phyloP scores from a whole-genome alignment of 306 rosid species.

The Fagus crenata region DNA sequence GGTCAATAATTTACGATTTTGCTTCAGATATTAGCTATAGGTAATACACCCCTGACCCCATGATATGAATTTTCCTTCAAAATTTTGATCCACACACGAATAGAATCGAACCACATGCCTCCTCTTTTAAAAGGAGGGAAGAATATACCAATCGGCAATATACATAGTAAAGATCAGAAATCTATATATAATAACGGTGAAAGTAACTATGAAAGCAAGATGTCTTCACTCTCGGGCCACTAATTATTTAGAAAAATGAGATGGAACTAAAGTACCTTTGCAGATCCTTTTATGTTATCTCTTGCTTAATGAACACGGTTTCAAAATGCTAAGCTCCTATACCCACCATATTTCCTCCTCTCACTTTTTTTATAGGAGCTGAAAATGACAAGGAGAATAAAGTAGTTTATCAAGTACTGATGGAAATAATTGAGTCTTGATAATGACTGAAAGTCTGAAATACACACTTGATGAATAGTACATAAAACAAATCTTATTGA shows the following conservation, averaged over 20 bases:
- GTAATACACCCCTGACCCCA: too few species aligned
- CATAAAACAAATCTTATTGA: background rate
- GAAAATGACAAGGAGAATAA: conserved; percentile 39
- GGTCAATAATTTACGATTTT: too few species aligned
- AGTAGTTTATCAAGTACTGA: conserved; percentile 25
- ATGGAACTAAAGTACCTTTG: conserved; percentile 6
- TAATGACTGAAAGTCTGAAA: conserved; percentile 13
- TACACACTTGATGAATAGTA: conserved; percentile 1
- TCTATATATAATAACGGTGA: background rate
- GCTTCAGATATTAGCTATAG: too few species aligned
- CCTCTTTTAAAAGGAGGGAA: too few species aligned
- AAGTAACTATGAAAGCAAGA: background rate
- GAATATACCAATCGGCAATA: too few species aligned
- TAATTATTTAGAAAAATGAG: background rate
- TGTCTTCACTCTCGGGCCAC: background rate
- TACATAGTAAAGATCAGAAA: too few species aligned
- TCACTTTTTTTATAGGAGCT: conserved; percentile 8
- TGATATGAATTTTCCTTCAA: too few species aligned
- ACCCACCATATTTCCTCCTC: conserved; percentile 25
- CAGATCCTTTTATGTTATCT: conserved; percentile 27
- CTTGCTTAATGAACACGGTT: conserved; percentile 45
- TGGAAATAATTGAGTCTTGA: conserved; percentile 30
- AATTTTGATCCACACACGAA: too few species aligned
- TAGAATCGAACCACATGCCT: too few species aligned
- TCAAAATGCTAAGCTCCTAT: conserved; percentile 37